Evolutionary conservation across 1,139 yeast species (phyloP), one percentile per base, ranked within the genome.

Genomic region (Saccharomyces hybrid): DNA sequence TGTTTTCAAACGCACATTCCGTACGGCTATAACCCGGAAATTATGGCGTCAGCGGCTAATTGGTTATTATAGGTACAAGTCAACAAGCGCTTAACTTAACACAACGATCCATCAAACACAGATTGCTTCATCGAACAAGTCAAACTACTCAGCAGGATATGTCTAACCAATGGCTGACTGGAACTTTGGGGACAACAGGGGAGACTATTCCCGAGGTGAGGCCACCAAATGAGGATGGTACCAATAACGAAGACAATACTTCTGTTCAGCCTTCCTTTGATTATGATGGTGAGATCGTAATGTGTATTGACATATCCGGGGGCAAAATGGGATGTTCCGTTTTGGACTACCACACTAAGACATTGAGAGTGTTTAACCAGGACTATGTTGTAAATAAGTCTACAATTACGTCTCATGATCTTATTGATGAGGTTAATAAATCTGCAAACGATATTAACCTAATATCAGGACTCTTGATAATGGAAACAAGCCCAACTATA

Each of bases 241-340:
- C 9, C 7, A n/a, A 41, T 42, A 13, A 20, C 3, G 47, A 32
- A 8, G 53, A 32, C 14, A 42, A 47, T 25, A 26, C 4, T 4
- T 16, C 44, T 16, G 7, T 0, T 9, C 5, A 9, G n/a, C 11
- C 26, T 20, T 51, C 52, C 41, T 47, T 54, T 25, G 54, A 55
- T 38, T 34, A 32, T 25, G 57, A 54, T 20, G 48, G 47, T 9
- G 56, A 55, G 16, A 48, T 52, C 1, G 47, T 63, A 2, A 27
- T 62, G 5, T 58, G 61, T 38, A 5, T 61, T 7, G 61, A 63
- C 25, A 34, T 54, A 0, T 46, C 34, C n/a, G 49, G 51, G n/a
- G 44, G 51, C 4, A 57, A 52, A 26, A 20, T 61, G 1, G 65
- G 66, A 0, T 56, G 56, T 23, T 54, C 60, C 2, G 11, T 62